Evolutionary conservation across 345 rosid species (phyloP).

Genomic region (Gossypium mustelinum): DNA sequence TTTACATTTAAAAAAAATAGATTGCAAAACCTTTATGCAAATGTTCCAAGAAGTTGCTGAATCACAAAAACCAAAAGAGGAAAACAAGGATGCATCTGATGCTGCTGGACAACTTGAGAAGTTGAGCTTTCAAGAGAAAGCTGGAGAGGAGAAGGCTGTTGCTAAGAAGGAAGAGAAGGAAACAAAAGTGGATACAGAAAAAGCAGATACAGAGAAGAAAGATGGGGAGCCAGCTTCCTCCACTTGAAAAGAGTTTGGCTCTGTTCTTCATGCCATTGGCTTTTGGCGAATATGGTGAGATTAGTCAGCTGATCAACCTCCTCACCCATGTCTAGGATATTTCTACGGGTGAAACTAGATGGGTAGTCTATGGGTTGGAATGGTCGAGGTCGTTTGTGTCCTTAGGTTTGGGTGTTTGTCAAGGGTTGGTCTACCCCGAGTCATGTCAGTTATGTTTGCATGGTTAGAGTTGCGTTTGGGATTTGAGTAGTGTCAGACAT

Average conservation of each 20-base stretch:
- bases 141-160: conserved; percentile 20
- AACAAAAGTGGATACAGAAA: conserved; percentile 26
- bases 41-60: conserved; percentile 69
- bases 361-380: conserved; percentile 18
- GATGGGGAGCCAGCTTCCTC: conserved; percentile 39
- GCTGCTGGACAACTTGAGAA: conserved; percentile 69
- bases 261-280: conserved; percentile 12
- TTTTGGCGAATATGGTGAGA: background rate
- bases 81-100: conserved; percentile 57
- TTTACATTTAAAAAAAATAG: conserved; percentile 26
- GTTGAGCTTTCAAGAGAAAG: conserved; percentile 60
- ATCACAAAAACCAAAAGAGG: conserved; percentile 53
- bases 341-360: background rate
- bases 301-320: background rate
- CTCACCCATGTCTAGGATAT: conserved; percentile 17
- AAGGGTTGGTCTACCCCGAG: conserved; percentile 21
- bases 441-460: conserved; percentile 32
- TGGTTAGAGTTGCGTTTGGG: conserved; percentile 27
- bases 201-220: conserved; percentile 45
- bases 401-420: conserved; percentile 31
- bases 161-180: conserved; percentile 34
- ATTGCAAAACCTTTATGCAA: conserved; percentile 84
- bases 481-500: background rate
- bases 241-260: conserved; percentile 28
- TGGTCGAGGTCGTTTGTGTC: conserved; percentile 28